phyloP scores from a whole-genome alignment of 164 flowering plant species.

The Akebia trifoliata region DNA sequence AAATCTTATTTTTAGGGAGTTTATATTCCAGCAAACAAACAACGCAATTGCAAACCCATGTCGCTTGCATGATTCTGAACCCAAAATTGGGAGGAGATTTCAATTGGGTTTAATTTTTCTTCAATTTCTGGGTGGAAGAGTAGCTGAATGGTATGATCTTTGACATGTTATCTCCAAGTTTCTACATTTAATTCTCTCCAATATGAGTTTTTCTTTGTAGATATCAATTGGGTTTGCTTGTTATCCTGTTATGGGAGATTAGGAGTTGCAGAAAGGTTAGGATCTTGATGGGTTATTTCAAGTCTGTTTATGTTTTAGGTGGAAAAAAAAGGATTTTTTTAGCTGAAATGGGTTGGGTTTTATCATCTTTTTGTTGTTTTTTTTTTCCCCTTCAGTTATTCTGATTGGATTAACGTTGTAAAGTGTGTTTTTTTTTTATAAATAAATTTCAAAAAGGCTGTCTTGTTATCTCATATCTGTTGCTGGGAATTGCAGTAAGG shows the following conservation, averaged over 20 bases:
- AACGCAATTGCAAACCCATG: slow-evolving; percentile 13
- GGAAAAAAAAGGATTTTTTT: no score
- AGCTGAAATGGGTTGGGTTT: neutral
- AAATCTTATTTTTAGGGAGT: neutral
- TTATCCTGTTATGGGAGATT: neutral
- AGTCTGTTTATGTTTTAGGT: slow-evolving; percentile 1
- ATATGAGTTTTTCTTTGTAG: neutral
- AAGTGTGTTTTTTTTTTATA: no score
- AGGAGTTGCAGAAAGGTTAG: slow-evolving; percentile 7
- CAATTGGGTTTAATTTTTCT: slow-evolving; percentile 9
- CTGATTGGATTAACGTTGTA: no score
- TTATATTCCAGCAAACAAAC: slow-evolving; percentile 15
- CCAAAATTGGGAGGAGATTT: slow-evolving; percentile 3
- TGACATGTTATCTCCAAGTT: neutral
- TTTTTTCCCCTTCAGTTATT: no score
- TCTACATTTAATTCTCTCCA: neutral
- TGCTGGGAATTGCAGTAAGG: slow-evolving; percentile 2
- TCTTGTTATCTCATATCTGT: neutral
- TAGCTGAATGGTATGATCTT: slow-evolving; percentile 5
- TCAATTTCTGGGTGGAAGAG: slow-evolving; percentile 3
- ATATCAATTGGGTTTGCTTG: neutral
- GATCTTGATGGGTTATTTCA: slow-evolving; percentile 6
- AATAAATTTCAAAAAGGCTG: neutral
- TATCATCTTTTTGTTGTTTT: neutral
- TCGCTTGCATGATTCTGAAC: slow-evolving; percentile 38